Percentiles rank a stretch among this genome's conserved stretches.
Conservation (phyloP, 257 asterid genomes). For the Rhazya stricta region DNA sequence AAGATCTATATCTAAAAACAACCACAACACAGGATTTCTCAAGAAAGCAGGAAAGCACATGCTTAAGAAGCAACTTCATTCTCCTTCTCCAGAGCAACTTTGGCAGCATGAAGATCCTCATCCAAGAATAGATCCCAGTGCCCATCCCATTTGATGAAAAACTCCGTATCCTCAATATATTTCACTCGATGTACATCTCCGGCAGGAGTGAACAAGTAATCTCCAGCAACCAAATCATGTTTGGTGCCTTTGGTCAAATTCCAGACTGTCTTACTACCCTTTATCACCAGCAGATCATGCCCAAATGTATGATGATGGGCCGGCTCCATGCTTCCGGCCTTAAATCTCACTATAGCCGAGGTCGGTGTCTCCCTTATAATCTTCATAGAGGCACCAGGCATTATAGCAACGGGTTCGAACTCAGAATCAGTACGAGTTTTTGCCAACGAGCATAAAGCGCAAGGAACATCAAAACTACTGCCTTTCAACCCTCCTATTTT, state of each 20-base stretch:
- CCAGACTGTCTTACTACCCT: slow-evolving; percentile 78
- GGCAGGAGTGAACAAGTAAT: slow-evolving; percentile 72
- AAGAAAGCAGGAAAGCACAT: not conserved
- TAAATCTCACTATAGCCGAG: slow-evolving; percentile 75
- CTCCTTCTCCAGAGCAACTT: slow-evolving; percentile 47
- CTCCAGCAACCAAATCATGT: slow-evolving; percentile 61
- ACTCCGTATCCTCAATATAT: slow-evolving; percentile 81
- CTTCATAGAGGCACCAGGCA: slow-evolving; percentile 85
- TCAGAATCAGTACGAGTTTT: slow-evolving; percentile 44
- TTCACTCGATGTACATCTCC: slow-evolving; percentile 81
- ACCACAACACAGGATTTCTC: not conserved
- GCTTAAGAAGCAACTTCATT: slow-evolving; percentile 1
- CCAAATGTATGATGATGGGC: slow-evolving; percentile 87
- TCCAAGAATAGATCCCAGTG: slow-evolving; percentile 78
- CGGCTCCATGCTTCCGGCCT: slow-evolving; percentile 82
- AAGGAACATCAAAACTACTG: slow-evolving; percentile 30
- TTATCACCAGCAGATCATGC: slow-evolving; percentile 72
- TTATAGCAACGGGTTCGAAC: slow-evolving; percentile 51
- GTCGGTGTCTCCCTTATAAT: slow-evolving; percentile 72
- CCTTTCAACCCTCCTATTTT: slow-evolving; percentile 30
- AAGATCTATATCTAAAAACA: not conserved
- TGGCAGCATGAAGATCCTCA: slow-evolving; percentile 72
- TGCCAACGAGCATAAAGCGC: slow-evolving; percentile 53
- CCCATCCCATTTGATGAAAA: slow-evolving; percentile 93
- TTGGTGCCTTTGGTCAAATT: slow-evolving; percentile 63